A percentile compares a stretch with the other conserved stretches of the same genome.
Conservation (phyloP, 2,329 filamentous ascomycete genomes). For the Verticillium nonalfalfae region DNA sequence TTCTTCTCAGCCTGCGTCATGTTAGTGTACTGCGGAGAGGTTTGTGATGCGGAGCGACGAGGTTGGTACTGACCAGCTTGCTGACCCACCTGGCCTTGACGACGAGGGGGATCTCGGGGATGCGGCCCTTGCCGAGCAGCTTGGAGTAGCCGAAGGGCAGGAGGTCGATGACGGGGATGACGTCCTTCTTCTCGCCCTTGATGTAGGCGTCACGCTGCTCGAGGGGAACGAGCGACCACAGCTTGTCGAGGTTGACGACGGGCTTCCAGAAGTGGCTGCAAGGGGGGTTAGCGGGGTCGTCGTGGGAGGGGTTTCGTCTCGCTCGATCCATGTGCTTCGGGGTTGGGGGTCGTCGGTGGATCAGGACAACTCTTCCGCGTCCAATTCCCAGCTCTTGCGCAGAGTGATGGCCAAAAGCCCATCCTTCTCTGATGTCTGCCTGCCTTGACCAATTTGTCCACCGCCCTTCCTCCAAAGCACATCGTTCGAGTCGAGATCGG, state of each 20-base stretch:
- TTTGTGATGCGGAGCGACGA: too few relatives aligned
- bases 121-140: constrained; percentile 95
- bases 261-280: constrained; percentile 91
- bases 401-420: background rate
- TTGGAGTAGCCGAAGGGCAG: constrained; percentile 97
- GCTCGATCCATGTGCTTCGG: constrained; percentile 2
- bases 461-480: background rate
- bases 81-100: constrained; percentile 94
- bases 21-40: background rate
- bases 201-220: constrained; percentile 95
- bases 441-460: background rate
- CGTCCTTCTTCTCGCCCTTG: constrained; percentile 72
- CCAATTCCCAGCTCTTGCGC: background rate
- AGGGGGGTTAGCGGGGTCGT: constrained; percentile 3
- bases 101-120: constrained; percentile 88
- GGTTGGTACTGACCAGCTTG: constrained; percentile 48
- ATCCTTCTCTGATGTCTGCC: background rate
- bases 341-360: background rate
- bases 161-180: constrained; percentile 95
- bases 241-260: constrained; percentile 98
- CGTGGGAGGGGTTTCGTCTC: background rate
- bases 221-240: constrained; percentile 89
- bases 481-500: background rate
- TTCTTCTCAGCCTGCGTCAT: constrained; percentile 72
- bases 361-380: background rate